phyloP scores from a whole-genome alignment of 768 basidiomycete genomes.

The Leccinum uliginosum region DNA sequence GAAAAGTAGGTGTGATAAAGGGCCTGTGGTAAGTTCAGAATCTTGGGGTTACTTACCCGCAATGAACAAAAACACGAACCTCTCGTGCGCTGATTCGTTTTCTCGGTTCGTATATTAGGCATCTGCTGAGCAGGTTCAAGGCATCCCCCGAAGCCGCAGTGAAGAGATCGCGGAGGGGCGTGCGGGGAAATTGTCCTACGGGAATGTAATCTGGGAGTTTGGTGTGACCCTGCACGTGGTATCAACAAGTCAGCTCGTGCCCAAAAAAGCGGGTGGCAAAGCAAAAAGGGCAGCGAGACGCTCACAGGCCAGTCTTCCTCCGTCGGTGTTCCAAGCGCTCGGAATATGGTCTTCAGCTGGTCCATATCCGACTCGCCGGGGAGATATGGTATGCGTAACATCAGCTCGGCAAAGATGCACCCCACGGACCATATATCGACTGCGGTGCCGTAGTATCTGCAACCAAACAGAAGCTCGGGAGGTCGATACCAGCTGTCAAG shows the following conservation, averaged over 20 bases:
- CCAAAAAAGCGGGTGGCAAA: not conserved
- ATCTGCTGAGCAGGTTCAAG: constrained; percentile 74
- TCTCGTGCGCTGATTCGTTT: constrained; percentile 76
- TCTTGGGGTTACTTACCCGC: not conserved
- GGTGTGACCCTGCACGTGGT: constrained; percentile 70
- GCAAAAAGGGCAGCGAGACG: constrained; percentile 1
- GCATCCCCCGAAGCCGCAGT: constrained; percentile 86
- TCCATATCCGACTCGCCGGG: constrained; percentile 97
- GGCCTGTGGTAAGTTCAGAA: constrained; percentile 45
- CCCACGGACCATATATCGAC: constrained; percentile 98
- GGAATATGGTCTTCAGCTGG: constrained; percentile 91
- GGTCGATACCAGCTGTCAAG: constrained; percentile 94
- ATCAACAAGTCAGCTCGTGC: not conserved
- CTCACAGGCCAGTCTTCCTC: constrained; percentile 97
- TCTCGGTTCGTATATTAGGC: constrained; percentile 81
- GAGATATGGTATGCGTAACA: constrained; percentile 93
- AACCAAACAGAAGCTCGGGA: constrained; percentile 89
- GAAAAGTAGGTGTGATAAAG: constrained; percentile 86
- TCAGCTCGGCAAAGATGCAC: constrained; percentile 96
- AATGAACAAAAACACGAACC: constrained; percentile 39
- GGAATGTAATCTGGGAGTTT: constrained; percentile 87
- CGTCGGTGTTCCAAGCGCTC: constrained; percentile 91
- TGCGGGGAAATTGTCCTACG: constrained; percentile 81
- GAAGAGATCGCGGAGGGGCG: constrained; percentile 81
- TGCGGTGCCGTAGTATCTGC: constrained; percentile 84